Evolutionary conservation across 164 flowering plant genomes (phyloP).

Genomic region (Platanus orientalis): DNA sequence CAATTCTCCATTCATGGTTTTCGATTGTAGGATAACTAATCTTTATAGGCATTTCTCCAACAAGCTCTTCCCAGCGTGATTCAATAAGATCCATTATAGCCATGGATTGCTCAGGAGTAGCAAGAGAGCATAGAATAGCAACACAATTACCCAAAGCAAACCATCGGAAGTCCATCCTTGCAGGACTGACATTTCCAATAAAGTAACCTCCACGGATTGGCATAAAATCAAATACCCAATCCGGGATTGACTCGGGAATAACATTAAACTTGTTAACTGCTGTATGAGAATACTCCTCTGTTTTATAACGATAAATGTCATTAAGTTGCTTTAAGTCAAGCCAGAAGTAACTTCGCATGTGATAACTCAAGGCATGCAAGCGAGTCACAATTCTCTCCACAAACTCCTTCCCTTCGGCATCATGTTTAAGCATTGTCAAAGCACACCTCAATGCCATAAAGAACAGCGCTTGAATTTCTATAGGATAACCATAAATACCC

Average conservation of each 20-base stretch:
- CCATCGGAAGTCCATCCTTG: slow-evolving; percentile 32
- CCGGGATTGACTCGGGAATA: slow-evolving; percentile 29
- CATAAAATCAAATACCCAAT: slow-evolving; percentile 33
- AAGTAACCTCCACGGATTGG: slow-evolving; percentile 29
- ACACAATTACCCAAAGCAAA: slow-evolving; percentile 26
- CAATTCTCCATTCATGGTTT: slow-evolving; percentile 23
- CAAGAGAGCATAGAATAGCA: slow-evolving; percentile 25
- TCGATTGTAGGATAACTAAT: slow-evolving; percentile 23
- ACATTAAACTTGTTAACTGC: slow-evolving; percentile 29
- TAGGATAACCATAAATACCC: slow-evolving; percentile 29
- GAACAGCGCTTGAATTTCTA: slow-evolving; percentile 28
- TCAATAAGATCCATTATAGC: slow-evolving; percentile 29
- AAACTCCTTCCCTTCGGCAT: slow-evolving; percentile 25
- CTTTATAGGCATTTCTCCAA: slow-evolving; percentile 26
- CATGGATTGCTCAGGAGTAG: slow-evolving; percentile 26
- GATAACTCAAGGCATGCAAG: slow-evolving; percentile 24
- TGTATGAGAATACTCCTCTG: slow-evolving; percentile 31
- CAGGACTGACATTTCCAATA: slow-evolving; percentile 30
- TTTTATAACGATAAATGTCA: slow-evolving; percentile 26
- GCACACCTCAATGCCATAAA: slow-evolving; percentile 28
- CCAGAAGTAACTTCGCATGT: slow-evolving; percentile 32
- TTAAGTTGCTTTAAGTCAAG: slow-evolving; percentile 26
- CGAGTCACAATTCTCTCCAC: slow-evolving; percentile 24
- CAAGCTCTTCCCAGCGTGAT: slow-evolving; percentile 22
- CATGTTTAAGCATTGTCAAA: slow-evolving; percentile 21